Conservation (phyloP, 2,329 filamentous ascomycete species). For the Colletotrichum spaethianum region DNA sequence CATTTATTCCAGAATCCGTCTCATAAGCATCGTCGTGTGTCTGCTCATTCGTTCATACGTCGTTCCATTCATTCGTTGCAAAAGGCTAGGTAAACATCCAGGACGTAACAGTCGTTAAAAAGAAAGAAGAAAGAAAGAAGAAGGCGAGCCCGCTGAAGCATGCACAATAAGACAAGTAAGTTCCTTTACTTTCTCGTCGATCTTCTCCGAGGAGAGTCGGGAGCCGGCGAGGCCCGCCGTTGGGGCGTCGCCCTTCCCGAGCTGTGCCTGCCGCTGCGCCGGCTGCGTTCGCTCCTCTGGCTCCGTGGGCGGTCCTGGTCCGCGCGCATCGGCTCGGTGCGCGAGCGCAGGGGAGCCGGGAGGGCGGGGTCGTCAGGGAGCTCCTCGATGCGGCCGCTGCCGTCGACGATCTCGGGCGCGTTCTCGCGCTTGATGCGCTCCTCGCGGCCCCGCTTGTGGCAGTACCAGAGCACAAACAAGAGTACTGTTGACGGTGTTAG, state of each 20-base stretch:
- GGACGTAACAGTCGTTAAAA: not conserved
- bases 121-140: no score
- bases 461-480: slow-evolving; percentile 97
- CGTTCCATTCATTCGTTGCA: slow-evolving; percentile 14
- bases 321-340: slow-evolving; percentile 30
- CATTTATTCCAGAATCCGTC: not conserved
- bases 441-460: slow-evolving; percentile 93
- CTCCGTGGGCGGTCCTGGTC: slow-evolving; percentile 28
- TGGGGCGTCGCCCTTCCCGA: slow-evolving; percentile 33
- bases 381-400: slow-evolving; percentile 61
- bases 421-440: slow-evolving; percentile 78
- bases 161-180: not conserved
- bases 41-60: slow-evolving; percentile 9
- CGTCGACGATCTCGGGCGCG: slow-evolving; percentile 53
- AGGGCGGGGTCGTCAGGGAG: slow-evolving; percentile 63
- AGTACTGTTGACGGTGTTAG: slow-evolving; percentile 70
- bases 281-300: slow-evolving; percentile 41
- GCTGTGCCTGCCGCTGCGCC: slow-evolving; percentile 34
- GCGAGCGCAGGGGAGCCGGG: slow-evolving; percentile 49
- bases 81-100: slow-evolving; percentile 1
- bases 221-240: slow-evolving; percentile 14
- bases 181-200: slow-evolving; percentile 21
- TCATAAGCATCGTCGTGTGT: not conserved
- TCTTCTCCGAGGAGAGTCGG: slow-evolving; percentile 25
- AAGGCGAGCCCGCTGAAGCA: not conserved